phyloP scores from a whole-genome alignment of 345 rosid genomes.

The Populus tremula region DNA sequence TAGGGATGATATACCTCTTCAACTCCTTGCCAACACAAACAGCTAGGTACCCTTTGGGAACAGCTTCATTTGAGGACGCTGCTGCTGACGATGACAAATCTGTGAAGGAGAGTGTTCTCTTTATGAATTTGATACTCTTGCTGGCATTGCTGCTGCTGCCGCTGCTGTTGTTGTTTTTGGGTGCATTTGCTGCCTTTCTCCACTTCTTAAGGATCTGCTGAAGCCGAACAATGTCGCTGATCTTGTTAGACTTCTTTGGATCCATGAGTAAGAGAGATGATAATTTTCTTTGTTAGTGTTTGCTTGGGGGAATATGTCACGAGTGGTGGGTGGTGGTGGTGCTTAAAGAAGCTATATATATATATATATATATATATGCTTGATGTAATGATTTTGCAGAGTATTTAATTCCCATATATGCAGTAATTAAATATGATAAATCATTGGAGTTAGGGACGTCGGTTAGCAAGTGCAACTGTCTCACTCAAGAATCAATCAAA shows the following conservation, averaged over 20 bases:
- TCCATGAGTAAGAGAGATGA: neutral
- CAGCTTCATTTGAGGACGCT: neutral
- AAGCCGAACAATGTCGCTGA: constrained; percentile 31
- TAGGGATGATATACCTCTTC: constrained; percentile 30
- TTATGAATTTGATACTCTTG: constrained; percentile 29
- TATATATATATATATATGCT: neutral
- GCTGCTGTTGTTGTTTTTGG: neutral
- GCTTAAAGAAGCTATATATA: neutral
- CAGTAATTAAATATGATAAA: neutral
- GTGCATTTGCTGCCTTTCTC: constrained; percentile 18
- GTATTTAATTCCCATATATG: neutral
- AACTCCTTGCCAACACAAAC: constrained; percentile 25
- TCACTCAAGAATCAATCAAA: neutral
- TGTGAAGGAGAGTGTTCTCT: constrained; percentile 24
- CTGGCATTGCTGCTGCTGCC: neutral
- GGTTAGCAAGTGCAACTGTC: constrained; percentile 7
- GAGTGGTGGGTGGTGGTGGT: neutral
- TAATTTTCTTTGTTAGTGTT: neutral
- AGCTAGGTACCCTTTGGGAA: constrained; percentile 27
- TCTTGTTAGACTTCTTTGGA: constrained; percentile 23
- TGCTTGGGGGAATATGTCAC: neutral
- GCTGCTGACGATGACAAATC: constrained; percentile 8
- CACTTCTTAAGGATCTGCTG: constrained; percentile 28
- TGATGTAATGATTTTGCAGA: neutral
- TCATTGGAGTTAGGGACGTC: constrained; percentile 11